Base-by-base conservation (phyloP, 2,329 filamentous ascomycete genomes). In the Aspergillus bombycis region DNA sequence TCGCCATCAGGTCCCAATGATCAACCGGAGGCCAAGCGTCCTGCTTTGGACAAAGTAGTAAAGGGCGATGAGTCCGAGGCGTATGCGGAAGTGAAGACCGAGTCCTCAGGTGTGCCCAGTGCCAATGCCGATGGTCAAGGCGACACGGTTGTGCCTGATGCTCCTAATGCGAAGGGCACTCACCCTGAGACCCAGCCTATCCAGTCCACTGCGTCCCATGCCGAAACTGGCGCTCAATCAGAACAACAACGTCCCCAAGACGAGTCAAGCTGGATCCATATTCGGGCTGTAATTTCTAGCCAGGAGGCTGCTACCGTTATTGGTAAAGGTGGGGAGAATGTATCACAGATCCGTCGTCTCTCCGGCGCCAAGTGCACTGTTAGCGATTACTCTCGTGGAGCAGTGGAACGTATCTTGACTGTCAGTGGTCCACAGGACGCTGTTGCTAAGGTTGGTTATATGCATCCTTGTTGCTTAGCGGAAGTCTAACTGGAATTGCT, bases 281-380 rank as follows among this genome's bases (percentile, higher is more conserved):
- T 99, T 72, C 91, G 95, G 71, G 93, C 95, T 61, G 94, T 97
- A 73, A 99, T 99, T 73, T 96, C 94, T 58, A 99, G 94, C 79
- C 93, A 93, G 53, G 95, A 99, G 80, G 95, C 95, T 70, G 95
- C 95, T 45, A 99, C 95, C 56, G 93, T 97, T 70, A 99, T 99
- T 80, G 95, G 95, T 76, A 99, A 99, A 82, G 94, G 94, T 67
- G 95, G 95, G 77, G 95, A 99, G 84, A 99, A 99, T 75, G 95
- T 99, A 55, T 96, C 94, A 70, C 93, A 96, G 81, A 98, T 99
- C 75, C 89, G 95, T 70, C 93, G 92, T 77, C 86, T 97, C 81
- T 97, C 95, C 58, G 94, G 93, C 72, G 95, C 95, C 70, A 98
- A 98, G 82, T 99, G 95, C 84, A 99, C 95, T 55, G 95, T 99